A percentile compares a stretch with the other conserved stretches of the same genome.
Conservation (phyloP, 2,329 filamentous ascomycete species). For the Fusarium sulawesiense region DNA sequence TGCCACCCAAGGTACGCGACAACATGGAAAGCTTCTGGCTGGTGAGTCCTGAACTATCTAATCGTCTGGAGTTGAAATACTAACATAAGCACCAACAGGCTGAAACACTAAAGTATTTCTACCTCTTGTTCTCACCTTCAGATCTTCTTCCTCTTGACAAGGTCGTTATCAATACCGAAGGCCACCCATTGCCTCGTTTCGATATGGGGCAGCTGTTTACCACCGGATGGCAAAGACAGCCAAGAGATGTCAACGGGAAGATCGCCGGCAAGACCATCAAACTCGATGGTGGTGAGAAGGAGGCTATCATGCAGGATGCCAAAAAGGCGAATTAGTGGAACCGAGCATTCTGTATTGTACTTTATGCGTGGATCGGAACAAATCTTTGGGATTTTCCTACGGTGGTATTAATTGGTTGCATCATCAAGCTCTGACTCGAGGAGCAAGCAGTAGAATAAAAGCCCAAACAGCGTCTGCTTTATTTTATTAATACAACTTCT, state of each 20-base stretch:
- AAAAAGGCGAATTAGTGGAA: constrained; percentile 12
- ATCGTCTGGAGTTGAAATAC: neutral
- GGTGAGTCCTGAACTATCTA: constrained; percentile 61
- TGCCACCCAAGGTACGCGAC: constrained; percentile 78
- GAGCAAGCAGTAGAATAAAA: constrained; percentile 7
- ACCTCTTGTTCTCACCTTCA: constrained; percentile 87
- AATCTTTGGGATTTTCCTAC: neutral
- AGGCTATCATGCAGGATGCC: constrained; percentile 23
- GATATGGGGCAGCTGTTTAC: constrained; percentile 80
- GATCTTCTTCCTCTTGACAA: constrained; percentile 87
- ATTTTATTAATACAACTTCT: neutral
- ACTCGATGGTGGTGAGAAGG: constrained; percentile 19
- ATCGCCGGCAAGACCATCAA: constrained; percentile 46
- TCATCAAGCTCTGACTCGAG: constrained; percentile 4
- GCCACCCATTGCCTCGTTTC: constrained; percentile 89
- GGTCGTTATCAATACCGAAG: constrained; percentile 95
- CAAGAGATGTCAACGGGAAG: constrained; percentile 62
- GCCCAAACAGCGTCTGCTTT: neutral
- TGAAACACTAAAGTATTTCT: constrained; percentile 98
- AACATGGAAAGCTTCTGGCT: constrained; percentile 99
- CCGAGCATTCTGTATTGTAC: constrained; percentile 10
- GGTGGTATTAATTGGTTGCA: constrained; percentile 13
- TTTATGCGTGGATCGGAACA: neutral
- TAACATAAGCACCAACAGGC: constrained; percentile 65
- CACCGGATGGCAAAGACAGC: constrained; percentile 83